Conservation (phyloP, 2,329 filamentous ascomycete genomes). For the Periconia sp. region DNA sequence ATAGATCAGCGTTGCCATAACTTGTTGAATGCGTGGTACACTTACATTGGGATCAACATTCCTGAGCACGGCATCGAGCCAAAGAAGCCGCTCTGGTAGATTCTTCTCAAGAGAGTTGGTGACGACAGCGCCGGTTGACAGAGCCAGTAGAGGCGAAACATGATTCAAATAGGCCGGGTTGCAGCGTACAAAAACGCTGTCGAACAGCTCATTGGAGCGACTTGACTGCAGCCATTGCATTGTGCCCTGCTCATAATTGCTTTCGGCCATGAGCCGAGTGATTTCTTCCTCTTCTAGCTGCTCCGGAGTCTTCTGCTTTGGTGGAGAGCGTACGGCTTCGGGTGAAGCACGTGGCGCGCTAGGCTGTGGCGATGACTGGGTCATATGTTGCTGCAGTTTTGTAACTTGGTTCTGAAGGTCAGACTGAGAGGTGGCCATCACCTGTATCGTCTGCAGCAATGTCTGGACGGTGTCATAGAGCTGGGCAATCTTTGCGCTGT, state of each 20-base stretch:
- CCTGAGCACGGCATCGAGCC: constrained; percentile 63
- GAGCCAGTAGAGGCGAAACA: constrained; percentile 63
- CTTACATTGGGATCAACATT: constrained; percentile 61
- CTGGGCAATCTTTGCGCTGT: constrained; percentile 72
- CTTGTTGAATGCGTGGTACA: neutral
- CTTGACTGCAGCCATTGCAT: constrained; percentile 67
- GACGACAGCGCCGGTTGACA: constrained; percentile 68
- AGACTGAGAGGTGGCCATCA: constrained; percentile 71
- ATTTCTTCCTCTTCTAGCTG: constrained; percentile 67
- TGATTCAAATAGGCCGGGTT: constrained; percentile 62
- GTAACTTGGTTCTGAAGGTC: constrained; percentile 67
- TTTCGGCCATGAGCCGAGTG: constrained; percentile 65
- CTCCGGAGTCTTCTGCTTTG: constrained; percentile 55
- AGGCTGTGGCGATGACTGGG: constrained; percentile 31
- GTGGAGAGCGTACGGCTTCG: constrained; percentile 44
- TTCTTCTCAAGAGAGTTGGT: constrained; percentile 62
- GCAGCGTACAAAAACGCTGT: constrained; percentile 64
- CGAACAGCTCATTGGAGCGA: constrained; percentile 66
- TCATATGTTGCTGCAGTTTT: constrained; percentile 50
- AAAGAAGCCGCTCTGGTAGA: constrained; percentile 61
- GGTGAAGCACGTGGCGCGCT: constrained; percentile 22
- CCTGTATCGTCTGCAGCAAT: constrained; percentile 71
- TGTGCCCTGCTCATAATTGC: constrained; percentile 55
- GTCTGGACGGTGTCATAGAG: constrained; percentile 71
- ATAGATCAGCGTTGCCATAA: constrained; percentile 20